Evolutionary conservation across 2,329 filamentous ascomycete genomes (phyloP).

Genomic region (Tolypocladium capitatum): DNA sequence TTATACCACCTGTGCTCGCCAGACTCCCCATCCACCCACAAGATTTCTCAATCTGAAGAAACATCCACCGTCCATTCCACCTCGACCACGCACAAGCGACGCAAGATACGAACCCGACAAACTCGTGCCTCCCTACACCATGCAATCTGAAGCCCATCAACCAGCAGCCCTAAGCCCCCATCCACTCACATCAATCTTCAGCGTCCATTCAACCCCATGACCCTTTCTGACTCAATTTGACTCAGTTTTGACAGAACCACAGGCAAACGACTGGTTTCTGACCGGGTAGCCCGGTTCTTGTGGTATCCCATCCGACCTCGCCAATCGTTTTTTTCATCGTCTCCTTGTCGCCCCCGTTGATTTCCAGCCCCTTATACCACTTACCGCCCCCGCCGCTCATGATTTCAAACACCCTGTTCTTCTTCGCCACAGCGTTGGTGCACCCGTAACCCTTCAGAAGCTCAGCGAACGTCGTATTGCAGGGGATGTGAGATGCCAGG

Average conservation of each 20-base stretch:
- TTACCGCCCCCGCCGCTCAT: slow-evolving; percentile 39
- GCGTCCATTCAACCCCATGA: not conserved
- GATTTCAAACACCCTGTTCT: slow-evolving; percentile 46
- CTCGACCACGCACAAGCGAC: not conserved
- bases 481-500: slow-evolving; percentile 38
- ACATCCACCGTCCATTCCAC: not conserved
- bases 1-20: not conserved
- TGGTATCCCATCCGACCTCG: slow-evolving; percentile 45
- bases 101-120: not conserved
- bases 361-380: slow-evolving; percentile 44
- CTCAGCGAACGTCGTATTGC: slow-evolving; percentile 37
- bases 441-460: slow-evolving; percentile 47
- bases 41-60: not conserved
- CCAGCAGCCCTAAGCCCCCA: not conserved
- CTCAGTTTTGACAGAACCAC: slow-evolving; percentile 42
- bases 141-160: not conserved
- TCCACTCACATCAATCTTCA: not conserved
- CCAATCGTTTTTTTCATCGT: slow-evolving; percentile 35
- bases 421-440: slow-evolving; percentile 31
- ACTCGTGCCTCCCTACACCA: not conserved
- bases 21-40: not conserved
- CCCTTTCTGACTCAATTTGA: too few species aligned
- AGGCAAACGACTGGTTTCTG: slow-evolving; percentile 45
- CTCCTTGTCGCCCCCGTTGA: slow-evolving; percentile 35
- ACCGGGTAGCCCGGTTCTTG: slow-evolving; percentile 30